A percentile compares a stretch with the other conserved stretches of the same genome.
Evolutionary conservation across 257 asterid species (phyloP).

Genomic region (Fraxinus excelsior): DNA sequence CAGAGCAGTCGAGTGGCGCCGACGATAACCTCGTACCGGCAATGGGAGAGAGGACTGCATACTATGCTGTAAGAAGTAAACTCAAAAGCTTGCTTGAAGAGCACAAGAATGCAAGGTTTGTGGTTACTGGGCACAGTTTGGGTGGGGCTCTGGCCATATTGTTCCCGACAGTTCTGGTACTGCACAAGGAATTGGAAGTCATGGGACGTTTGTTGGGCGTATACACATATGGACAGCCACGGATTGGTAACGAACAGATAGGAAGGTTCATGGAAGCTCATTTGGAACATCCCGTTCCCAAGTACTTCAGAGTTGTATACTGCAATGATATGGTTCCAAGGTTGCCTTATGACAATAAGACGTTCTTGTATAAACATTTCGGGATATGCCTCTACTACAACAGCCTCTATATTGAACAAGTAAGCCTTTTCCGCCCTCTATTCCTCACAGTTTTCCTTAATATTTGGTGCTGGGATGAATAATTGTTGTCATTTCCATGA

Average conservation of each 20-base stretch:
- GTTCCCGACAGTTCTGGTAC: constrained; percentile 68
- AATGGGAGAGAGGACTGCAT: constrained; percentile 65
- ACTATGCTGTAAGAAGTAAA: constrained; percentile 56
- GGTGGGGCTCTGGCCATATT: constrained; percentile 94
- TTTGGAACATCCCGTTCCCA: constrained; percentile 53
- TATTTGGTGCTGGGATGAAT: background rate
- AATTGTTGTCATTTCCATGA: background rate
- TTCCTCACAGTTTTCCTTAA: background rate
- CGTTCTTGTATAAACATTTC: constrained; percentile 87
- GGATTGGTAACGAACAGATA: constrained; percentile 68
- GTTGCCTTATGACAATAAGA: constrained; percentile 81
- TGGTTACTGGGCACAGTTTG: constrained; percentile 88
- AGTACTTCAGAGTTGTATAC: constrained; percentile 78
- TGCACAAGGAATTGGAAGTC: constrained; percentile 64
- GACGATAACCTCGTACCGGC: constrained; percentile 27
- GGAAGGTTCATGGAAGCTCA: constrained; percentile 66
- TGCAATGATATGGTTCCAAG: constrained; percentile 93
- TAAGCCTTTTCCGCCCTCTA: constrained; percentile 28
- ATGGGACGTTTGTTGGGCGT: constrained; percentile 61
- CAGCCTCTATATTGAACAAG: constrained; percentile 74
- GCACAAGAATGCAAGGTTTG: constrained; percentile 70
- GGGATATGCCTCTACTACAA: constrained; percentile 75
- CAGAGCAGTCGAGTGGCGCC: constrained; percentile 20
- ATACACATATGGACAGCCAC: constrained; percentile 89
- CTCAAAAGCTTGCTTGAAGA: constrained; percentile 59